Evolutionary conservation across 805 yeast genomes (phyloP), one percentile per base, ranked within the genome.

Genomic region (Clavispora carvajalis): DNA sequence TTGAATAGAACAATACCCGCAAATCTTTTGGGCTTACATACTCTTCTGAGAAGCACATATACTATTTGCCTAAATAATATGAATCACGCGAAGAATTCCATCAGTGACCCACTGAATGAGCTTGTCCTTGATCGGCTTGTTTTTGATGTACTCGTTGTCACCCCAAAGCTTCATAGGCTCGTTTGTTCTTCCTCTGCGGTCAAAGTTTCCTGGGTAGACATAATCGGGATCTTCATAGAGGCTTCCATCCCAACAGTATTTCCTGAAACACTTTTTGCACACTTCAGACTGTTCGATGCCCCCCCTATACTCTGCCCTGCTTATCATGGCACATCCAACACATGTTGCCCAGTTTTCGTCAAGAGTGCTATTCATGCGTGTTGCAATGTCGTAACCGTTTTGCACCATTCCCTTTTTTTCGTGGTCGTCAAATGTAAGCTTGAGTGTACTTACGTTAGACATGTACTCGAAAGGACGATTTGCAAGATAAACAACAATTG

Each of bases 401-500:
- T 69, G 60, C 41, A 87, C 75, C 70, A 87, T 74, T 0, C 73
- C 67, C 33, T 67, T 59, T 49, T 79, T 76, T 51, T 82, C 85
- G 0, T 69, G 69, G 34, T 73, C 74, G 2, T 69, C 61, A 55
- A 85, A 87, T 2, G 76, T 62, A 69, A 87, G 64, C 60, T 83
- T 71, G 59, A 73, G 77, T 6, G 95, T 85, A 2, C 87, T 77
- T n/a, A 84, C 76, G 59, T 87, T 88, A 23, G 91, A 74, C 54
- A 67, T 64, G 55, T 59, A 81, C 21, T 82, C 68, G 58, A 76
- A 80, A 25, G 86, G 84, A 40, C 80, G 60, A 59, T 88, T 88
- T 35, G 95, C 90, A 41, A 77, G 70, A 54, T 84, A 86, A n/a
- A 88, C 77, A 30, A 88, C 71, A 42, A 87, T 68, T 2, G 95